Evolutionary conservation across 1,284 basidiomycete species (phyloP).

Genomic region (Limonomyces culmigenus): DNA sequence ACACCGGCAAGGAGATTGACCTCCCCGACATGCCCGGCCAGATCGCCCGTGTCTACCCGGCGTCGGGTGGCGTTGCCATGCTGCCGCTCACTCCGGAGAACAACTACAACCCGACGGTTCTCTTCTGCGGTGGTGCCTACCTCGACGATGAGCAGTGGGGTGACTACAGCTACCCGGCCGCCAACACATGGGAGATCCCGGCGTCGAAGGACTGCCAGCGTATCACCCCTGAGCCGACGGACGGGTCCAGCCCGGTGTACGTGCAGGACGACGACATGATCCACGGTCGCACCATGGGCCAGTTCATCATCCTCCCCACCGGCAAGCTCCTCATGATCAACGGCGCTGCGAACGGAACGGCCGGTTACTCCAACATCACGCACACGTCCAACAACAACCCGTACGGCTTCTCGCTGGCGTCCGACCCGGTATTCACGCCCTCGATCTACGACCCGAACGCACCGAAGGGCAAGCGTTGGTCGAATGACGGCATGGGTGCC

Average conservation of each 20-base stretch:
- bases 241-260: conserved; percentile 35
- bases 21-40: conserved; percentile 46
- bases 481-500: conserved; percentile 40
- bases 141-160: conserved; percentile 59
- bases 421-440: conserved; percentile 50
- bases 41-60: conserved; percentile 81
- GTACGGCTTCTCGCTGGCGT: conserved; percentile 42
- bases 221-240: conserved; percentile 66
- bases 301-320: conserved; percentile 68
- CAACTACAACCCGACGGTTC: conserved; percentile 70
- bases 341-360: conserved; percentile 64
- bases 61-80: conserved; percentile 82
- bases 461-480: conserved; percentile 55
- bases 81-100: conserved; percentile 80
- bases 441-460: conserved; percentile 64
- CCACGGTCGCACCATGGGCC: conserved; percentile 73
- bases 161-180: conserved; percentile 51
- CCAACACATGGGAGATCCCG: conserved; percentile 47
- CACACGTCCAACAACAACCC: conserved; percentile 39
- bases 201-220: conserved; percentile 52
- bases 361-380: conserved; percentile 46
- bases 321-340: conserved; percentile 64
- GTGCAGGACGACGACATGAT: conserved; percentile 62
- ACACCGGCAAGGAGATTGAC: conserved; percentile 38
- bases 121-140: conserved; percentile 82